Evolutionary conservation across 768 basidiomycete genomes (phyloP).

Genomic region (Jaapia argillacea): DNA sequence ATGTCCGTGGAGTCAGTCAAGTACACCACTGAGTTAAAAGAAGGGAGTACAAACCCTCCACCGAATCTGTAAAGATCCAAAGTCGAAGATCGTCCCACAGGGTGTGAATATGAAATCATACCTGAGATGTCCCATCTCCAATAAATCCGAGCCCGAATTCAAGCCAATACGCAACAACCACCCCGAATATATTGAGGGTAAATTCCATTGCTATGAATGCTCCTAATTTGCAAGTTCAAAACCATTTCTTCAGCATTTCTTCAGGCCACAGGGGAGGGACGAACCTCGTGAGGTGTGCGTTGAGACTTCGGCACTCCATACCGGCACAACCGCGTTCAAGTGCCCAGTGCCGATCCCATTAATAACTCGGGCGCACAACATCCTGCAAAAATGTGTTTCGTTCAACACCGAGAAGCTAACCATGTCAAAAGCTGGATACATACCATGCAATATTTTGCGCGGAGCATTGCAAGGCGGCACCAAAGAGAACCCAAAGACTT

Average conservation of each 20-base stretch:
- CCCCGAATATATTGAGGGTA: conserved; percentile 23
- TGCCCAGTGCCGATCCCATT: conserved; percentile 35
- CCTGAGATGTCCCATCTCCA: conserved; percentile 30
- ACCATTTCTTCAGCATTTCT: not conserved
- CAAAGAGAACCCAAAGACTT: conserved; percentile 29
- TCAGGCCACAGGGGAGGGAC: too few species aligned
- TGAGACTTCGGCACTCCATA: conserved; percentile 35
- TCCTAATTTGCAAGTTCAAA: conserved; percentile 12
- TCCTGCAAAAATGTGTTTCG: conserved; percentile 23
- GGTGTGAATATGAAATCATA: too few species aligned
- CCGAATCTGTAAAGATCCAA: too few species aligned
- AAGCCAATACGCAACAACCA: conserved; percentile 29
- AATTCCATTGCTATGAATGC: conserved; percentile 36
- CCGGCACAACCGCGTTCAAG: conserved; percentile 34
- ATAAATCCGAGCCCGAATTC: conserved; percentile 35
- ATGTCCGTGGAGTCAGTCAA: conserved; percentile 1
- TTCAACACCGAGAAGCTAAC: conserved; percentile 1
- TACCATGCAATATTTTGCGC: conserved; percentile 33
- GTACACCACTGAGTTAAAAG: not conserved
- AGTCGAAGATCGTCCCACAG: too few species aligned
- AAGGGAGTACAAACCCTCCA: conserved; percentile 18
- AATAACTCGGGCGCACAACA: conserved; percentile 33
- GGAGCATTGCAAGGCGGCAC: conserved; percentile 31
- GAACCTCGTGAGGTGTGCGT: conserved; percentile 30
- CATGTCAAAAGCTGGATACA: conserved; percentile 6